Evolutionary conservation across 768 basidiomycete species (phyloP).

Genomic region (Hygrocybe coccinea): DNA sequence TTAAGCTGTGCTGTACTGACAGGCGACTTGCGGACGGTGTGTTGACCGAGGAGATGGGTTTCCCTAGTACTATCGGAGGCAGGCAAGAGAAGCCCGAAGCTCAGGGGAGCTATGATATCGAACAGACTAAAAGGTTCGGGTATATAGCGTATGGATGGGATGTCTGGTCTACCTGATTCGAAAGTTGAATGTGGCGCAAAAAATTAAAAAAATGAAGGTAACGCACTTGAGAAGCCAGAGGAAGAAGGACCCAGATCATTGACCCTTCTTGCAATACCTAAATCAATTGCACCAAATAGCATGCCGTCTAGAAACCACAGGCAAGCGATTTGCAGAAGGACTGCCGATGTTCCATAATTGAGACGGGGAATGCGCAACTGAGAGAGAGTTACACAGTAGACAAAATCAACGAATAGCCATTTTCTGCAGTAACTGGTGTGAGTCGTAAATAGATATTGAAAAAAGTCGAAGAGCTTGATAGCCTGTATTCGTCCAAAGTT

Average conservation of each 20-base stretch:
- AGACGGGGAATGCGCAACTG: conserved; percentile 71
- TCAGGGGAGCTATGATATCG: conserved; percentile 45
- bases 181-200: neutral
- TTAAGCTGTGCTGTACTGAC: conserved; percentile 91
- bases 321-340: conserved; percentile 55
- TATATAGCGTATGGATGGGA: conserved; percentile 30
- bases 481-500: conserved; percentile 48
- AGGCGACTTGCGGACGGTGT: conserved; percentile 88
- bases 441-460: conserved; percentile 49
- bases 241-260: conserved; percentile 11
- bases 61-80: conserved; percentile 41
- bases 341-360: conserved; percentile 57
- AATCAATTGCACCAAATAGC: conserved; percentile 64
- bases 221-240: conserved; percentile 30
- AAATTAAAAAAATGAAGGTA: neutral
- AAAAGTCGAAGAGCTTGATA: conserved; percentile 68
- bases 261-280: conserved; percentile 39
- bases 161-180: conserved; percentile 30
- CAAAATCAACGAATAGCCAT: conserved; percentile 69
- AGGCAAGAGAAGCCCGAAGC: conserved; percentile 46
- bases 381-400: conserved; percentile 52
- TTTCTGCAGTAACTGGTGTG: conserved; percentile 46
- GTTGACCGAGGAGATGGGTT: conserved; percentile 72
- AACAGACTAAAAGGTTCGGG: conserved; percentile 45
- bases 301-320: conserved; percentile 64